Evolutionary conservation across 768 basidiomycete genomes (phyloP), one percentile per base, ranked within the genome.

Genomic region (Xerocomus spinulosus): DNA sequence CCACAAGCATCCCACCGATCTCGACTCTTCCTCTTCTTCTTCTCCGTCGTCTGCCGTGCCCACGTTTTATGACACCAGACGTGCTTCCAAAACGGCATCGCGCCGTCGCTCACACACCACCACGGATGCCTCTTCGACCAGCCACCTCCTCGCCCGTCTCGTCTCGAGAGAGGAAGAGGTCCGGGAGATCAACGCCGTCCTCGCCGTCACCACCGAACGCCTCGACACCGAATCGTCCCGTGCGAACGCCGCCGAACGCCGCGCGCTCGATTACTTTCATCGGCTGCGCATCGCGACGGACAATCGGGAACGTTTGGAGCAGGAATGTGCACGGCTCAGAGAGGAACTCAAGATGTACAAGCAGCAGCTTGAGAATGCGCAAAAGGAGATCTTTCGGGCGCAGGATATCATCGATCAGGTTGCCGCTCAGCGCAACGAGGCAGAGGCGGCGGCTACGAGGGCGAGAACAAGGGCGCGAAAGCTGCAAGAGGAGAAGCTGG

Each of bases 271-370:
- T 38, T 68, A 76, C 51, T 73, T 73, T 20, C 61, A 66, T 44
- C 67, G 70, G 21, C 62, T 77, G 46, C 70, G 69, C 39, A 59
- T 64, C 33, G 70, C 68, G 9, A 73, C 70, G 23, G 72, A 73
- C 12, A 69, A 65, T 28, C 68, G 73, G 33, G 51, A 67, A 7
- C 58, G 60, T 12, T 60, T 73, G 1, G 71, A 75, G 51, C 68
- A 68, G 18, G 73, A 76, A 3, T 53, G 63, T 0, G 61, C 67
- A 12, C 61, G 69, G 29, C 61, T 66, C 3, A 59, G 61, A 35
- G 73, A 76, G 52, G 76, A 78, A 50, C 62, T 78, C 30, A 68
- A 66, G 41, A 46, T 73, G 51, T 75, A 77, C 62, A 74, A 75
- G 55, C 44, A 70, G 7, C 72, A 77, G 50, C 65, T 73, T 42